Percentiles rank a stretch among this genome's conserved stretches.
phyloP scores from a whole-genome alignment of 2,329 filamentous ascomycete species.

The Pseudogymnoascus sp. region DNA sequence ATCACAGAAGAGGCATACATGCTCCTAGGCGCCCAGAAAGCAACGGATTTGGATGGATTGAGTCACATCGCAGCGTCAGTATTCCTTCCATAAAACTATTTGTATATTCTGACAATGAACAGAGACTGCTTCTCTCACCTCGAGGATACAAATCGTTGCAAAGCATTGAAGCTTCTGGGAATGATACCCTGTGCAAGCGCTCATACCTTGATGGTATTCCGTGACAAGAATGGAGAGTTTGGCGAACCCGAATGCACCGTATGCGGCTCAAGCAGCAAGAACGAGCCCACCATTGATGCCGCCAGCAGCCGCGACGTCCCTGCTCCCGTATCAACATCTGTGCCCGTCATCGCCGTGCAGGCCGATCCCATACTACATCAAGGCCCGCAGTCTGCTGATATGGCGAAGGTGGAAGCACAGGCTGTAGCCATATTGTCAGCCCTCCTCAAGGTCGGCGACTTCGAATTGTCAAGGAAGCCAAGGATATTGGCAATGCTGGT shows the following conservation, averaged over 20 bases:
- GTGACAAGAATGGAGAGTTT: conserved; percentile 26
- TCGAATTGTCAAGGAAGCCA: conserved; percentile 50
- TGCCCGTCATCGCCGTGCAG: background rate
- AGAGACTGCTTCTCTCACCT: conserved; percentile 40
- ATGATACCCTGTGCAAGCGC: conserved; percentile 51
- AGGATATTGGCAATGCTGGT: conserved; percentile 67
- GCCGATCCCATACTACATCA: background rate
- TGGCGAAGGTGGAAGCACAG: conserved; percentile 27
- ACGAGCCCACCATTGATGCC: conserved; percentile 15
- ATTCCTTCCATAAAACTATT: background rate
- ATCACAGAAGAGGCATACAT: conserved; percentile 30
- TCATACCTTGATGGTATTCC: conserved; percentile 33
- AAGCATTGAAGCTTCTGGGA: conserved; percentile 49
- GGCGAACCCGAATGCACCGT: conserved; percentile 23
- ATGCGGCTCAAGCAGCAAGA: conserved; percentile 23
- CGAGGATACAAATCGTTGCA: conserved; percentile 44
- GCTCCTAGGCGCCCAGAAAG: conserved; percentile 31
- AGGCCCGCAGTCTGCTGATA: conserved; percentile 23
- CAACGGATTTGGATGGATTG: conserved; percentile 33
- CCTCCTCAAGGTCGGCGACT: conserved; percentile 26
- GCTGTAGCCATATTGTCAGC: background rate
- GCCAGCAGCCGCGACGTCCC: background rate
- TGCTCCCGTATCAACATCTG: background rate
- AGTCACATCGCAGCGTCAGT: conserved; percentile 44
- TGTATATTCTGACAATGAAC: conserved; percentile 15